These are phyloP conservation scores for Fraxinus latifolia DNA, from an alignment of 305 asterid genomes.

Conservation along the genomic window DNA sequence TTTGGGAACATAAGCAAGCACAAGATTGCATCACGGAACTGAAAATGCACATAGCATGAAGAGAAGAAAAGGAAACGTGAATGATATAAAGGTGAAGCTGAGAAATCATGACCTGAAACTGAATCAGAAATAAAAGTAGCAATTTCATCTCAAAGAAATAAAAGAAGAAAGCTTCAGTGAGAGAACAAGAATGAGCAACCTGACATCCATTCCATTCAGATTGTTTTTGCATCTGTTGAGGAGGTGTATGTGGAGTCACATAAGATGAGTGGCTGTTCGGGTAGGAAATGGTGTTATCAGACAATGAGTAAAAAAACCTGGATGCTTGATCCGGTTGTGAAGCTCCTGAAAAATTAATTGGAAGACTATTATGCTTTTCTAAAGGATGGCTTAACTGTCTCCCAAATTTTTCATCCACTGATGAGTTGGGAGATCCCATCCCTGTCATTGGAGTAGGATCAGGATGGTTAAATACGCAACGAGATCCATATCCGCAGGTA, in stretches of 20 bases:
- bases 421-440: conserved; percentile 1
- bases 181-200: conserved; percentile 18
- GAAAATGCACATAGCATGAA: background rate
- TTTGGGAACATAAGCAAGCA: background rate
- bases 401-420: conserved; percentile 13
- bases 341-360: conserved; percentile 21
- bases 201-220: conserved; percentile 27
- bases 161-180: background rate
- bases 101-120: background rate
- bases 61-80: background rate
- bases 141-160: background rate
- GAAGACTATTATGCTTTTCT: conserved; percentile 11
- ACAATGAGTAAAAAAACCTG: conserved; percentile 21
- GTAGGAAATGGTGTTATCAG: conserved; percentile 9
- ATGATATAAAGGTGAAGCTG: background rate
- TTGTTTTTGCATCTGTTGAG: conserved; percentile 12
- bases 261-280: conserved; percentile 8
- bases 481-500: conserved; percentile 38
- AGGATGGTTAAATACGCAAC: conserved; percentile 41
- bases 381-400: conserved; percentile 13
- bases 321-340: conserved; percentile 22
- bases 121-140: background rate
- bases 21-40: background rate
- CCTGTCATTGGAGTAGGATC: conserved; percentile 34
- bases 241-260: background rate